Evolutionary conservation across 148 eudicot genomes (phyloP).

Genomic region (Arbutus unedo): DNA sequence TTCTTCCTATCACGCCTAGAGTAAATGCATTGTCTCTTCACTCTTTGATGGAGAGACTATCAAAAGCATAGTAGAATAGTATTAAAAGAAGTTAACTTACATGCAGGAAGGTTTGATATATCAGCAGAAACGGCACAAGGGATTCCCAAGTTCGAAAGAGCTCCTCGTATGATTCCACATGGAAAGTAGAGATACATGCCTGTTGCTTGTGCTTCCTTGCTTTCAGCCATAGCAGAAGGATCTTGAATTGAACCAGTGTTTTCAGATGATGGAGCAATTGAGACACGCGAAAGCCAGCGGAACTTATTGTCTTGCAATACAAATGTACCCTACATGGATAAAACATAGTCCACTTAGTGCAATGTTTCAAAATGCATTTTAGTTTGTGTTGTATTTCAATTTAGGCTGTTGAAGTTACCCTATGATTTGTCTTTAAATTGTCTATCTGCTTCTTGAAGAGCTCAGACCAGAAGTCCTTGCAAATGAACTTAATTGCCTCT

Average conservation of each 20-base stretch:
- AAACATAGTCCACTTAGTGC: slow-evolving; percentile 18
- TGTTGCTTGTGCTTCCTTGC: slow-evolving; percentile 80
- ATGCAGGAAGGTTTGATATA: slow-evolving; percentile 93
- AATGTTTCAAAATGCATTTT: neutral
- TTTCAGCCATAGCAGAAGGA: slow-evolving; percentile 53
- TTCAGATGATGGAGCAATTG: slow-evolving; percentile 57
- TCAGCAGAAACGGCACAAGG: slow-evolving; percentile 99
- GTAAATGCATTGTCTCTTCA: neutral
- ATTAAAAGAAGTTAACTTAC: slow-evolving; percentile 42
- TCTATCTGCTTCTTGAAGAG: slow-evolving; percentile 98
- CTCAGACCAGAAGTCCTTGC: slow-evolving; percentile 98
- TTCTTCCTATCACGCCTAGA: neutral
- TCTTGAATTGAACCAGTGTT: slow-evolving; percentile 50
- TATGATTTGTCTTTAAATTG: slow-evolving; percentile 92
- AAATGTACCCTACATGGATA: slow-evolving; percentile 69
- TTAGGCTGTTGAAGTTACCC: slow-evolving; percentile 44
- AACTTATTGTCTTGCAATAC: slow-evolving; percentile 93
- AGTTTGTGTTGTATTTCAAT: neutral
- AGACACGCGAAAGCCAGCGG: slow-evolving; percentile 80
- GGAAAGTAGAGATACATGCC: slow-evolving; percentile 98
- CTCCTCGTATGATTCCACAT: slow-evolving; percentile 98
- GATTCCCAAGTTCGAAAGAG: slow-evolving; percentile 92
- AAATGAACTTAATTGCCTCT: slow-evolving; percentile 93
- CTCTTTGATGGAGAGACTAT: neutral
- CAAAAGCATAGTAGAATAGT: neutral